Conservation (phyloP, 2,329 filamentous ascomycete genomes). For the Mariannaea sp. region DNA sequence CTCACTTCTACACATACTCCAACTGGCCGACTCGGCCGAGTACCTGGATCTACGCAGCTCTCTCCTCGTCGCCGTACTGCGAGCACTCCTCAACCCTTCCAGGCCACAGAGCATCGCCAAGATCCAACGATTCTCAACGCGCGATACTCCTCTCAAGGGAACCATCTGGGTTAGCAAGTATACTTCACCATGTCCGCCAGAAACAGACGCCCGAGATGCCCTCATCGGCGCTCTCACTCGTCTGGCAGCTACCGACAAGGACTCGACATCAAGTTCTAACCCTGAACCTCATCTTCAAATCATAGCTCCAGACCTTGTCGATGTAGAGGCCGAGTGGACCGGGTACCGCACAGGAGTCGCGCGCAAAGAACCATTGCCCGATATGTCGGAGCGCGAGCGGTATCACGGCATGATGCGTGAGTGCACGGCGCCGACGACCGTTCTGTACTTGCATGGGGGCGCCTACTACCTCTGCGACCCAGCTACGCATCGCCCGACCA, state of each 20-base stretch:
- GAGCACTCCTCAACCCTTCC: slow-evolving; percentile 60
- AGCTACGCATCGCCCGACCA: slow-evolving; percentile 63
- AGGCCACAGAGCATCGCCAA: slow-evolving; percentile 59
- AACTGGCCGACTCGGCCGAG: slow-evolving; percentile 69
- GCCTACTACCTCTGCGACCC: slow-evolving; percentile 77
- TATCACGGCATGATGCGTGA: slow-evolving; percentile 72
- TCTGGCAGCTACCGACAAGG: slow-evolving; percentile 24
- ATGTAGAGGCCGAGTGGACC: slow-evolving; percentile 77
- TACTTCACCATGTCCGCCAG: slow-evolving; percentile 63
- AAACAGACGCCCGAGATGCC: slow-evolving; percentile 59
- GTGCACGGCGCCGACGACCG: slow-evolving; percentile 62
- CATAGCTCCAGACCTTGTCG: slow-evolving; percentile 55
- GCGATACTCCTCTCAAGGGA: slow-evolving; percentile 73
- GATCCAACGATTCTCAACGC: slow-evolving; percentile 65
- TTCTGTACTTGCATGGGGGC: slow-evolving; percentile 78
- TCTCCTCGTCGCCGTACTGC: slow-evolving; percentile 72
- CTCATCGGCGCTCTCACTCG: slow-evolving; percentile 59
- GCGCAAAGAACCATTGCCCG: slow-evolving; percentile 55
- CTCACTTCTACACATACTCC: slow-evolving; percentile 66
- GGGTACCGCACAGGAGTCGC: slow-evolving; percentile 65
- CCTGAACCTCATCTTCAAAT: slow-evolving; percentile 20
- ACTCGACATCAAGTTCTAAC: neutral
- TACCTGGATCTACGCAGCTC: slow-evolving; percentile 82
- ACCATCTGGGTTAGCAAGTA: slow-evolving; percentile 81
- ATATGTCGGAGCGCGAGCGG: slow-evolving; percentile 65